Evolutionary conservation across 768 basidiomycete genomes (phyloP).

Genomic region (Tephrocybe sp.): DNA sequence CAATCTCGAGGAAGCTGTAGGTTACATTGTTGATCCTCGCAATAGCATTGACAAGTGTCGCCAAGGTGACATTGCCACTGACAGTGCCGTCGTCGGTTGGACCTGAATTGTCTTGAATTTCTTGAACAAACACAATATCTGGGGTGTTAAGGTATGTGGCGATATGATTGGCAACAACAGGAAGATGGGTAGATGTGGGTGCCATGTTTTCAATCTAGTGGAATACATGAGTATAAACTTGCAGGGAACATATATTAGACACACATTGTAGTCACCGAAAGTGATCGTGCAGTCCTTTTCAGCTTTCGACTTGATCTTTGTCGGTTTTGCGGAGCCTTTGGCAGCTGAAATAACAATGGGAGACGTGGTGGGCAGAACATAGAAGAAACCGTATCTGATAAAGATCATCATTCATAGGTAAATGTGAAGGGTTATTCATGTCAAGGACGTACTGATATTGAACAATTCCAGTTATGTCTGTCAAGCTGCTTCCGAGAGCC

Average conservation of each 20-base stretch:
- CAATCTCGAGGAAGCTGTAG: slow-evolving; percentile 50
- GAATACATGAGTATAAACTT: slow-evolving; percentile 1
- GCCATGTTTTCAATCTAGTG: slow-evolving; percentile 57
- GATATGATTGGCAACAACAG: slow-evolving; percentile 53
- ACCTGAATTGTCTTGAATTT: slow-evolving; percentile 62
- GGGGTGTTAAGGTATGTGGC: slow-evolving; percentile 46
- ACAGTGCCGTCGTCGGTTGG: slow-evolving; percentile 53
- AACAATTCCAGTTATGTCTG: slow-evolving; percentile 56
- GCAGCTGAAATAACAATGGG: slow-evolving; percentile 44
- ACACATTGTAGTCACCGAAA: slow-evolving; percentile 62
- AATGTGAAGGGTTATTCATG: not conserved
- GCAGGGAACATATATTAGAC: slow-evolving; percentile 4
- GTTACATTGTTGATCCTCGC: slow-evolving; percentile 37
- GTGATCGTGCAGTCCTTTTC: slow-evolving; percentile 44
- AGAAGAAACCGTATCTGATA: slow-evolving; percentile 50
- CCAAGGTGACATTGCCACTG: slow-evolving; percentile 51
- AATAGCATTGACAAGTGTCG: slow-evolving; percentile 50
- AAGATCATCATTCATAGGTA: not conserved
- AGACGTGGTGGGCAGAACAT: slow-evolving; percentile 56
- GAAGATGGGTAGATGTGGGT: slow-evolving; percentile 47
- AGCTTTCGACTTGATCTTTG: slow-evolving; percentile 34
- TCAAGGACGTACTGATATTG: slow-evolving; percentile 41
- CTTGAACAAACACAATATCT: slow-evolving; percentile 63
- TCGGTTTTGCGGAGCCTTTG: slow-evolving; percentile 31
- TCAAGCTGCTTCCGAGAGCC: slow-evolving; percentile 44